Conservation (phyloP, 345 rosid species). For the rapeseed (Brassica napus) region DNA sequence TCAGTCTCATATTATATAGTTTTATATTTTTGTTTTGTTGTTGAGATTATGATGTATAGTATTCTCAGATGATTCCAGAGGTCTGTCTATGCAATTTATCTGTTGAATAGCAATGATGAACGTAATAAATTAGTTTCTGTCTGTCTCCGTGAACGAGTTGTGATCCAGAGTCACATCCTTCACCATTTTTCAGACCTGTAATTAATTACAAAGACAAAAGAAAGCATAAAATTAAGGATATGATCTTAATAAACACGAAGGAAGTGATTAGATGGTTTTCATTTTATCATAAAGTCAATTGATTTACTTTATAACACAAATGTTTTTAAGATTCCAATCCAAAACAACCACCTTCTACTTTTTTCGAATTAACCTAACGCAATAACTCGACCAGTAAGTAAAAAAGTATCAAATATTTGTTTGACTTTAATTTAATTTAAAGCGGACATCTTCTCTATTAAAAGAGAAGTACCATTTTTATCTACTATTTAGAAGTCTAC, state of each 20-base stretch:
- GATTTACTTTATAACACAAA: constrained; percentile 12
- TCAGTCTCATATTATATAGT: constrained; percentile 24
- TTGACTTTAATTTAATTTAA: neutral
- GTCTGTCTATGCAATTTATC: constrained; percentile 21
- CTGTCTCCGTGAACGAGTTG: constrained; percentile 35
- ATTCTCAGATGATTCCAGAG: constrained; percentile 7
- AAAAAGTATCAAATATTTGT: neutral
- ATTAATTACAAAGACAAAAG: constrained; percentile 30
- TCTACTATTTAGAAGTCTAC: no score
- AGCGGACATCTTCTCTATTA: no score
- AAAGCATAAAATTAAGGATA: constrained; percentile 22
- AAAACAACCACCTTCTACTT: constrained; percentile 17
- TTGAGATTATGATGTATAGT: constrained; percentile 8
- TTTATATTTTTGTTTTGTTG: constrained; percentile 3
- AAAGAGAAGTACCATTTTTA: no score
- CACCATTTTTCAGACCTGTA: constrained; percentile 31
- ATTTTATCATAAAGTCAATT: neutral
- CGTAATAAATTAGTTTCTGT: constrained; percentile 33
- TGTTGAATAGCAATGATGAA: constrained; percentile 30
- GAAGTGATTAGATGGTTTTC: constrained; percentile 2
- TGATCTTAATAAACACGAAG: constrained; percentile 18
- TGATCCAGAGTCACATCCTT: constrained; percentile 28
- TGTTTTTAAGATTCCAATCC: neutral
- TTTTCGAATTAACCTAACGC: constrained; percentile 27
- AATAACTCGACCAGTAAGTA: constrained; percentile 30